A percentile compares a stretch with the other conserved stretches of the same genome.
phyloP scores from a whole-genome alignment of 768 basidiomycete genomes.

The Boletus vinaceobasis region DNA sequence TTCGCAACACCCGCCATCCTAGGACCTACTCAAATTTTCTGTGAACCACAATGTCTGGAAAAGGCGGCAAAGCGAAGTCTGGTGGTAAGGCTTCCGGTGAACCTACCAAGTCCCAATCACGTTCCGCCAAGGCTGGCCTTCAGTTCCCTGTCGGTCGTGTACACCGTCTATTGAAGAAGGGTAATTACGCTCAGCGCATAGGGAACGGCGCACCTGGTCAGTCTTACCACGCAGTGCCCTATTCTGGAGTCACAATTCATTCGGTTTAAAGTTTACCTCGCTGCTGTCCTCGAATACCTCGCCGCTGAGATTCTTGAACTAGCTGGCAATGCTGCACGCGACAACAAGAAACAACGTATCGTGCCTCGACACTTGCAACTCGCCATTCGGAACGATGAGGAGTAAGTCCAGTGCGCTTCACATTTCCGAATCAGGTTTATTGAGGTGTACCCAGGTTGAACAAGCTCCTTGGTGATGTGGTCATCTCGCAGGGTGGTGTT shows the following conservation, averaged over 20 bases:
- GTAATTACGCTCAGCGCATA: slow-evolving; percentile 56
- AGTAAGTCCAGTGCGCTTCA: slow-evolving; percentile 21
- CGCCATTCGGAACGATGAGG: slow-evolving; percentile 63
- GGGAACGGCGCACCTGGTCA: slow-evolving; percentile 50
- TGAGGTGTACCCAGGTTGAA: slow-evolving; percentile 28
- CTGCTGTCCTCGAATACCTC: slow-evolving; percentile 60
- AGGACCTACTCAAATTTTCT: neutral
- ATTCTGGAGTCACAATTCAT: neutral
- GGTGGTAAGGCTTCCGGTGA: slow-evolving; percentile 59
- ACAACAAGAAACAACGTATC: slow-evolving; percentile 60
- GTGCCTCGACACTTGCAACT: slow-evolving; percentile 63
- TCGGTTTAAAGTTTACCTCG: slow-evolving; percentile 47
- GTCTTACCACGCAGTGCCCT: neutral
- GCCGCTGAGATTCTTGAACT: slow-evolving; percentile 63
- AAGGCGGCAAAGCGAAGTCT: slow-evolving; percentile 57
- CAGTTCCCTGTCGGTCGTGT: slow-evolving; percentile 60
- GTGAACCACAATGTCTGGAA: slow-evolving; percentile 35
- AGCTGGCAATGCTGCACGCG: slow-evolving; percentile 54
- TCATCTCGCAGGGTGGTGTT: slow-evolving; percentile 64
- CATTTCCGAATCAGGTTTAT: neutral
- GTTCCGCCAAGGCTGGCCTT: slow-evolving; percentile 41
- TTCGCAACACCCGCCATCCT: neutral
- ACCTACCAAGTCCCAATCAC: slow-evolving; percentile 32
- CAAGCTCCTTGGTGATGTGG: slow-evolving; percentile 43
- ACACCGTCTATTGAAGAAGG: slow-evolving; percentile 55